Evolutionary conservation across 805 yeast genomes (phyloP).

Genomic region (Kazachstania psychrophila): DNA sequence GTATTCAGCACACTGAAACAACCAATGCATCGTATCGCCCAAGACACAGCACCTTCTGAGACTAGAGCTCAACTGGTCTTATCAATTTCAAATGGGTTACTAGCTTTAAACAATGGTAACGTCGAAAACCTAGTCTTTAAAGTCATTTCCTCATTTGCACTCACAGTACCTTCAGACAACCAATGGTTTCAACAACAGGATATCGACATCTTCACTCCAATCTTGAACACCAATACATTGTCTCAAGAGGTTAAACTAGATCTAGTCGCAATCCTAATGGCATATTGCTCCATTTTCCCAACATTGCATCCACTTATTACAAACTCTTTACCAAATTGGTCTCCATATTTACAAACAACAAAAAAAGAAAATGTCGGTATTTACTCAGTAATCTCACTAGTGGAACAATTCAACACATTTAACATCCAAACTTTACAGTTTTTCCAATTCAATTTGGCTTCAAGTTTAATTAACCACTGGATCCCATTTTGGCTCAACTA

Average conservation of each 20-base stretch:
- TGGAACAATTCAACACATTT: constrained; percentile 13
- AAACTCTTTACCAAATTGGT: constrained; percentile 10
- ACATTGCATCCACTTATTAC: constrained; percentile 11
- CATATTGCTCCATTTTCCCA: constrained; percentile 16
- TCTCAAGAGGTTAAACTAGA: background rate
- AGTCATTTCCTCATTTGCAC: too few relatives aligned
- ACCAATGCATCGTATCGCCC: too few relatives aligned
- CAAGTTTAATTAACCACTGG: constrained; percentile 14
- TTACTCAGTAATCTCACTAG: constrained; percentile 11
- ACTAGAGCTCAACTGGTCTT: too few relatives aligned
- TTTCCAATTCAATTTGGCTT: constrained; percentile 9
- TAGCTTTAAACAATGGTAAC: too few relatives aligned
- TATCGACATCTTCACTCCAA: constrained; percentile 1
- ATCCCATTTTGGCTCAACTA: constrained; percentile 21
- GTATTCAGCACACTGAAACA: too few relatives aligned
- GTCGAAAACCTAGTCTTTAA: too few relatives aligned
- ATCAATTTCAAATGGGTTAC: too few relatives aligned
- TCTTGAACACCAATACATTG: background rate
- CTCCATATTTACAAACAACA: background rate
- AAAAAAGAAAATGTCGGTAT: constrained; percentile 8
- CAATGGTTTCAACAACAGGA: too few relatives aligned
- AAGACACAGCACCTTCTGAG: too few relatives aligned
- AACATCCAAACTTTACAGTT: constrained; percentile 7
- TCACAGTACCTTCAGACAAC: too few relatives aligned
- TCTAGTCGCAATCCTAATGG: constrained; percentile 13